These are phyloP conservation scores for Helotiales sp. DNA, from an alignment of 2,329 filamentous ascomycete species.

Conservation along the genomic window DNA sequence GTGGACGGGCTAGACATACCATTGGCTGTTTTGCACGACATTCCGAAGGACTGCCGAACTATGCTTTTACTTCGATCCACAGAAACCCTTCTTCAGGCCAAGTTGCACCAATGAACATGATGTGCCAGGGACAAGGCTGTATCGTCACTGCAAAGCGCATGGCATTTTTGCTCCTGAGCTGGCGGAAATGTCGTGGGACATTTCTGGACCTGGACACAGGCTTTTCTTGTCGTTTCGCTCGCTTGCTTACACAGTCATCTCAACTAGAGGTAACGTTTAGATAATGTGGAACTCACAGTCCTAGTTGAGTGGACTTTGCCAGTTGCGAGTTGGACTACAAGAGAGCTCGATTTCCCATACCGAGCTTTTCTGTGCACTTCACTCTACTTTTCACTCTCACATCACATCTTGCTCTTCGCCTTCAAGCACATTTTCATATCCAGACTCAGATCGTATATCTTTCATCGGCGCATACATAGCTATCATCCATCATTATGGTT, in stretches of 20 bases:
- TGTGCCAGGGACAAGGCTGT: neutral
- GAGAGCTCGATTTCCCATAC: neutral
- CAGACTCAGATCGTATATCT: too few relatives aligned
- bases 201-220: neutral
- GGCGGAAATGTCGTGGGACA: neutral
- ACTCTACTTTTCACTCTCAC: neutral
- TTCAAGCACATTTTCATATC: neutral
- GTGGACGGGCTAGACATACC: neutral
- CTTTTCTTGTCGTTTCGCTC: too few relatives aligned
- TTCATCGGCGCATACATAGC: neutral
- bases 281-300: neutral
- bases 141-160: too few relatives aligned
- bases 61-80: neutral
- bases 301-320: neutral
- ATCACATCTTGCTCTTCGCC: neutral
- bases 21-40: neutral
- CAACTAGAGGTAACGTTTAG: neutral
- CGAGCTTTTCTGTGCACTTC: neutral
- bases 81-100: neutral
- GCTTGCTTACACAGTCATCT: neutral
- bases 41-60: neutral
- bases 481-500: slow-evolving; percentile 18
- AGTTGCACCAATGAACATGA: neutral
- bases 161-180: neutral
- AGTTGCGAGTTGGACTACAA: too few relatives aligned